Conservation (phyloP, 2,329 filamentous ascomycete genomes). For the Aspergillus udagawae region DNA sequence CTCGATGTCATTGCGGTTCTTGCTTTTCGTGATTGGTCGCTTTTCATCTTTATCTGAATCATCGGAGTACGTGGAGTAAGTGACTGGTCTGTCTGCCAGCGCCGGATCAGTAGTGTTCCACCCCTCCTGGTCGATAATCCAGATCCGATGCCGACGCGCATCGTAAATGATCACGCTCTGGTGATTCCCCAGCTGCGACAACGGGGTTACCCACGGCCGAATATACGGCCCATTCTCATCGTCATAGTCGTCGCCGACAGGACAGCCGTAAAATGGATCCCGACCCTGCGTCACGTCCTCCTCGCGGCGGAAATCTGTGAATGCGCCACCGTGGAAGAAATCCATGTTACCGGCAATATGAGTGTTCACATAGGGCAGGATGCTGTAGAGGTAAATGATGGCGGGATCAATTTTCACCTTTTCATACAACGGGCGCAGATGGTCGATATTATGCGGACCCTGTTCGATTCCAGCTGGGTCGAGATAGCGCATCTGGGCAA, state of each 20-base stretch:
- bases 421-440: constrained; percentile 12
- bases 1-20: constrained; percentile 12
- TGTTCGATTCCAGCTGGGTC: constrained; percentile 5
- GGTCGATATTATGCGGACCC: constrained; percentile 5
- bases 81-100: neutral
- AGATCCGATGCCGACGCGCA: constrained; percentile 20
- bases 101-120: constrained; percentile 6
- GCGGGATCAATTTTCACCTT: constrained; percentile 1
- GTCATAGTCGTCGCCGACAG: constrained; percentile 4
- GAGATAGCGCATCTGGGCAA: constrained; percentile 25
- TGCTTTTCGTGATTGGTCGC: neutral
- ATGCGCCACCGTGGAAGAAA: constrained; percentile 4
- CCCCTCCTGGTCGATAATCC: constrained; percentile 13
- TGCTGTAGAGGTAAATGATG: constrained; percentile 9
- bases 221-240: constrained; percentile 21
- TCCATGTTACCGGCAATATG: neutral
- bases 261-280: constrained; percentile 1
- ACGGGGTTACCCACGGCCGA: constrained; percentile 27
- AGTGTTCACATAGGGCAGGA: constrained; percentile 15
- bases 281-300: neutral
- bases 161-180: constrained; percentile 24
- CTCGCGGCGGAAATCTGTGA: constrained; percentile 1
- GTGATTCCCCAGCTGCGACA: constrained; percentile 23
- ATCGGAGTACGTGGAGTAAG: too few relatives aligned
- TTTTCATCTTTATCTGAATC: neutral